phyloP scores from a whole-genome alignment of 106 monocot genomes.

The Phalaenopsis aphrodite region DNA sequence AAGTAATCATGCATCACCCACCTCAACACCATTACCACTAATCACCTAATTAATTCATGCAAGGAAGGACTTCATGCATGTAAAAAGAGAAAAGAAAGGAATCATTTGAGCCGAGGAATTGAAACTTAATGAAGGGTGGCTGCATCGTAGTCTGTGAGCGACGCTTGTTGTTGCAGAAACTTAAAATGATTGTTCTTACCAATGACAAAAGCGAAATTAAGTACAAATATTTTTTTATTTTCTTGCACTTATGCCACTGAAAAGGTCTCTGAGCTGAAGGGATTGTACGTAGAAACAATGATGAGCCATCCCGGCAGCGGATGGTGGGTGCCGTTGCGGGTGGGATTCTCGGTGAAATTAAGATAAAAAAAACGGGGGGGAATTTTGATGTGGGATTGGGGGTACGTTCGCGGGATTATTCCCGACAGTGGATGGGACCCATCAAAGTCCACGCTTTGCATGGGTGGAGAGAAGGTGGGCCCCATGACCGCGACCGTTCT shows the following conservation, averaged over 20 bases:
- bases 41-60: not conserved
- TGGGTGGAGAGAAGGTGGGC: conserved; percentile 3
- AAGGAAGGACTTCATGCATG: not conserved
- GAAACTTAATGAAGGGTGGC: not conserved
- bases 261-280: not conserved
- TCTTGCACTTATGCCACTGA: conserved; percentile 3
- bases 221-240: not conserved
- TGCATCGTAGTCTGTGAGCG: not conserved
- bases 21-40: not conserved
- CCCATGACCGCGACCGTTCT: not conserved
- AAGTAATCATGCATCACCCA: not conserved
- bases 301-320: not conserved
- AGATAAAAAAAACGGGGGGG: not conserved
- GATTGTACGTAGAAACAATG: not conserved
- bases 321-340: not conserved
- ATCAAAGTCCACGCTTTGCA: conserved; percentile 5
- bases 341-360: not conserved
- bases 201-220: not conserved
- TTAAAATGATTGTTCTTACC: not conserved
- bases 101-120: not conserved
- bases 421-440: conserved; percentile 3
- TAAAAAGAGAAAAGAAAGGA: not conserved
- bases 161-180: not conserved
- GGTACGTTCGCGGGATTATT: conserved; percentile 1
- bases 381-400: not conserved